Base-by-base conservation (phyloP, 2,329 filamentous ascomycete genomes). In the Arthrobotrys megalospora region DNA sequence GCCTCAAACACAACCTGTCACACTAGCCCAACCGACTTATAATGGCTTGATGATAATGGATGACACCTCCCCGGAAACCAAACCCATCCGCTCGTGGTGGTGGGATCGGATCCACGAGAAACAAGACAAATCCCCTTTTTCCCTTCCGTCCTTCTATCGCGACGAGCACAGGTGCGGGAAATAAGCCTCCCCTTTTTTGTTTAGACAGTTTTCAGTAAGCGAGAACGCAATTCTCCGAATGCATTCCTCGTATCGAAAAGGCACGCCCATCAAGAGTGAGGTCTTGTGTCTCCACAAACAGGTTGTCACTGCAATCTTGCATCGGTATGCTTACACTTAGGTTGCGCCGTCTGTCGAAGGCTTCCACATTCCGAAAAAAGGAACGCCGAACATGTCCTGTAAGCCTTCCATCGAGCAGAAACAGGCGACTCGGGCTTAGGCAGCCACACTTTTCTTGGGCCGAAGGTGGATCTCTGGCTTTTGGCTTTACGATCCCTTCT, bases 151-250 rank as follows among this genome's bases (percentile, higher is more conserved):
- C 66, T 72, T 65, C 75, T 78, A 72, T 78, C 75, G 67, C 66
- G 43, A 77, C 64, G 53, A 55, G 48, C 65, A 71, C 45, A 50
- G 60, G 67, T 78, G 75, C 75, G 75, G 75, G 75, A 78, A 78
- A 78, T 78, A 78, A 72, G 67, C 75, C 75, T 60, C 55, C 73
- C 75, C 75, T 70, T 78, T 78, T 77, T 78, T 77, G 75, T 78
- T 72, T 78, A 68, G 67, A 78, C 67, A 69, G 67, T 78, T 71
- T 67, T 72, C 67, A 78, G 75, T 78, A 78, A 78, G 75, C 75
- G 75, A 78, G 75, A 72, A 68, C 67, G 67, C 75, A 78, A 78
- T 78, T 78, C 75, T 78, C 75, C 75, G 75, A 78, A 72, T 66
- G 53, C 67, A 58, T 55, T 72, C 48, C 71, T 78, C 75, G 75